Percentiles rank a stretch among this genome's conserved stretches.
Conservation (phyloP, 345 rosid species). For the Moricandia moricandioides region DNA sequence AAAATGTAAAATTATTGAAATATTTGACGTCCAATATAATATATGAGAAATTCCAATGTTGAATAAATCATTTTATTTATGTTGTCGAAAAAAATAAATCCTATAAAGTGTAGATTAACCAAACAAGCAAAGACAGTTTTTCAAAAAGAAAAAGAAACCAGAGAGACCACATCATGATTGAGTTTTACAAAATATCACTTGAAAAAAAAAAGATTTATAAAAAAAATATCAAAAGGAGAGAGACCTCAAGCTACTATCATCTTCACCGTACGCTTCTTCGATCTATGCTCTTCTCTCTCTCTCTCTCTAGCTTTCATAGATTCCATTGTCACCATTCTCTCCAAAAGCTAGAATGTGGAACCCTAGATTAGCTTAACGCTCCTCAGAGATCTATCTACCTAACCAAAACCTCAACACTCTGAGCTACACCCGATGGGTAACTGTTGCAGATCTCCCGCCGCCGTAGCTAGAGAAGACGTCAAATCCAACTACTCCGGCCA, state of each 20-base stretch:
- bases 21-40: too few relatives aligned
- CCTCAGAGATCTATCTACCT: conserved; percentile 31
- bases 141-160: conserved; percentile 31
- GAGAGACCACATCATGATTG: conserved; percentile 30
- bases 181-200: neutral
- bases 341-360: conserved; percentile 42
- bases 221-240: conserved; percentile 7
- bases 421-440: conserved; percentile 54
- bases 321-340: conserved; percentile 23
- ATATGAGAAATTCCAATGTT: too few relatives aligned
- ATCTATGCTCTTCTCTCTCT: conserved; percentile 21
- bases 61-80: neutral
- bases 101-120: neutral
- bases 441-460: conserved; percentile 99
- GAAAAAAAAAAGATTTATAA: too few relatives aligned
- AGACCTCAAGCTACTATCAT: too few relatives aligned
- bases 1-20: too few relatives aligned
- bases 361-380: conserved; percentile 37
- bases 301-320: neutral
- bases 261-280: neutral
- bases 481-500: conserved; percentile 71
- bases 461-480: conserved; percentile 95
- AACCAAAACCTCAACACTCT: too few relatives aligned
- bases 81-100: neutral
- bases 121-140: conserved; percentile 27